These are phyloP conservation scores for Mortierella sp. DNA, from an alignment of 371 early-diverging fungal species.

Conservation along the genomic window DNA sequence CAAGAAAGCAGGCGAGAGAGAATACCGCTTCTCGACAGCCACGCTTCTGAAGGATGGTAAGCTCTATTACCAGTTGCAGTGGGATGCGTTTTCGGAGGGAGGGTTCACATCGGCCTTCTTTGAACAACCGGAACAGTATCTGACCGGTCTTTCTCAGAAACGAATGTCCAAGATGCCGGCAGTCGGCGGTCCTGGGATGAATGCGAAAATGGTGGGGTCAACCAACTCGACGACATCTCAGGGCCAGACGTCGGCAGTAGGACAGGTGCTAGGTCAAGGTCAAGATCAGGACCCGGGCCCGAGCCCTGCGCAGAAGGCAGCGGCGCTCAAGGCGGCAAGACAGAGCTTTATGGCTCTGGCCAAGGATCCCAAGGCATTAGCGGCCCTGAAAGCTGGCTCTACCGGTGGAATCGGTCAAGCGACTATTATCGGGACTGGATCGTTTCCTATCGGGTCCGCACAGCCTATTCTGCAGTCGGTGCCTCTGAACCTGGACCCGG, in stretches of 20 bases:
- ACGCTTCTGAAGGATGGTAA: constrained; percentile 60
- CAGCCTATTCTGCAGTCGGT: constrained; percentile 49
- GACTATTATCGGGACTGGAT: constrained; percentile 60
- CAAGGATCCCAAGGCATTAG: constrained; percentile 55
- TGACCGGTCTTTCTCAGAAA: constrained; percentile 55
- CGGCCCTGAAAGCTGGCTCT: constrained; percentile 57
- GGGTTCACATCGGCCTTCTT: constrained; percentile 55
- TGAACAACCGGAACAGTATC: constrained; percentile 52
- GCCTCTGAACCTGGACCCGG: constrained; percentile 32
- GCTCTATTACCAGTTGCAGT: constrained; percentile 59
- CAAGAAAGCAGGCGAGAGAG: constrained; percentile 47
- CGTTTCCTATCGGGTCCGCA: constrained; percentile 57
- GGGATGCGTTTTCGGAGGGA: constrained; percentile 45
- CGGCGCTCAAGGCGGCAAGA: constrained; percentile 51
- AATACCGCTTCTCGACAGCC: constrained; percentile 56
- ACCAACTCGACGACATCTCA: constrained; percentile 27
- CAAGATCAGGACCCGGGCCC: constrained; percentile 38
- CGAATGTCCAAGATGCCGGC: constrained; percentile 43
- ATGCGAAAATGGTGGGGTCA: constrained; percentile 20
- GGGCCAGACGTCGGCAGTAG: constrained; percentile 35
- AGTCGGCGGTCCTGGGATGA: constrained; percentile 32
- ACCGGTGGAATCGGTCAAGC: constrained; percentile 57
- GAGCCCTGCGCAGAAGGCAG: constrained; percentile 42
- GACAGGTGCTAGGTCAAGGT: constrained; percentile 28
- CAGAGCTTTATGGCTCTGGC: constrained; percentile 56